Percentiles rank a stretch among this genome's conserved stretches.
Conservation (phyloP, 1,139 yeast genomes). For the Blastobotrys persicus region DNA sequence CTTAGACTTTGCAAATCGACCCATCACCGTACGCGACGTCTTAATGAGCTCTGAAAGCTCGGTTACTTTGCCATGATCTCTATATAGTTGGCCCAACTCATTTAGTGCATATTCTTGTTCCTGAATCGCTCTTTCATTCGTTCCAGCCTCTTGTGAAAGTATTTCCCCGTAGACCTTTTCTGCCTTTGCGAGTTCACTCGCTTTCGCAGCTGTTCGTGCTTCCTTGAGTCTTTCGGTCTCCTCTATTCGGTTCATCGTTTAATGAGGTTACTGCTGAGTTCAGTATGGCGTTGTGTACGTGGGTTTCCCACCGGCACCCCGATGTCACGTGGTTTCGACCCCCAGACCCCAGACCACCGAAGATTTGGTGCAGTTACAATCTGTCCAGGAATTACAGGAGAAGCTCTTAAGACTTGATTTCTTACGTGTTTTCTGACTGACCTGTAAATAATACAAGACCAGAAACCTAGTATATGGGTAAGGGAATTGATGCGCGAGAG, state of each 20-base stretch:
- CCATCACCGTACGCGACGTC: conserved; percentile 67
- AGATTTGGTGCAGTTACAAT: too few relatives aligned
- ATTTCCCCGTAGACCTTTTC: conserved; percentile 54
- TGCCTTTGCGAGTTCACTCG: conserved; percentile 52
- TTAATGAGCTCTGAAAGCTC: conserved; percentile 62
- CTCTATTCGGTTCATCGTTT: conserved; percentile 9
- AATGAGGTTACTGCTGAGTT: background rate
- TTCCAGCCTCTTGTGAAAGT: conserved; percentile 37
- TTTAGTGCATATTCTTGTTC: conserved; percentile 38
- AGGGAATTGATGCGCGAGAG: too few relatives aligned
- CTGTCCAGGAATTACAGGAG: too few relatives aligned
- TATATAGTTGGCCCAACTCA: conserved; percentile 38
- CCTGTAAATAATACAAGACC: too few relatives aligned
- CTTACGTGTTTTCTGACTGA: too few relatives aligned
- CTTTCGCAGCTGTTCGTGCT: conserved; percentile 57
- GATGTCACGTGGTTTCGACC: background rate
- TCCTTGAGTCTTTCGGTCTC: conserved; percentile 36
- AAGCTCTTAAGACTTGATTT: too few relatives aligned
- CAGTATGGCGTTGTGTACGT: too few relatives aligned
- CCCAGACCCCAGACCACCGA: too few relatives aligned
- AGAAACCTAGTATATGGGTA: too few relatives aligned
- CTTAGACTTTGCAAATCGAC: conserved; percentile 83
- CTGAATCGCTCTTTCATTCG: conserved; percentile 40
- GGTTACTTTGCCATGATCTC: conserved; percentile 41
- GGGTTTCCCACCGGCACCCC: background rate